Percentiles rank a stretch among this genome's conserved stretches.
These are phyloP conservation scores for Aphanomyces astaci DNA, from an alignment of 352 stramenopile species.

Conservation along the genomic window DNA sequence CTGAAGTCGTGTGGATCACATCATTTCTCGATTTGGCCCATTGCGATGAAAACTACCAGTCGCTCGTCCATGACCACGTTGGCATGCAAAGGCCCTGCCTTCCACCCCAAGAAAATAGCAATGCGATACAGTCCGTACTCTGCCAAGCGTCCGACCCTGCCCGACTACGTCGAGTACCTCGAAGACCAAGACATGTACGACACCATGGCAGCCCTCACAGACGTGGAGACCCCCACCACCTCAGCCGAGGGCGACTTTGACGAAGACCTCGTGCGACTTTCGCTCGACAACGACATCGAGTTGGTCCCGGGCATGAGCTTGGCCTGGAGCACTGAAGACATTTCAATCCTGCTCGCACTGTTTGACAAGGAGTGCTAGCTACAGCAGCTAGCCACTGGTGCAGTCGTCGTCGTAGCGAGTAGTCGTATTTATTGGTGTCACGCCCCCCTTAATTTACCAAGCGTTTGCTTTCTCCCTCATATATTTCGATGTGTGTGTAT, in stretches of 20 bases:
- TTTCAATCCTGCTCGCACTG: slow-evolving; percentile 18
- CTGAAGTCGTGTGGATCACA: no score
- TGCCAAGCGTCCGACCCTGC: slow-evolving; percentile 19
- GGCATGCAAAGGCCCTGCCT: background rate
- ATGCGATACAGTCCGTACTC: slow-evolving; percentile 15
- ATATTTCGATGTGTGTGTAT: background rate
- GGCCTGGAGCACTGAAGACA: slow-evolving; percentile 15
- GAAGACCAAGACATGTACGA: slow-evolving; percentile 15
- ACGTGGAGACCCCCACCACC: slow-evolving; percentile 12
- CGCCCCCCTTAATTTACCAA: background rate
- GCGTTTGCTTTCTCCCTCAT: background rate
- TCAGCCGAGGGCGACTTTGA: slow-evolving; percentile 4
- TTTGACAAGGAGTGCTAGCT: slow-evolving; percentile 10
- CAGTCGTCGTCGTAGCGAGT: background rate
- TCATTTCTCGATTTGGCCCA: slow-evolving; percentile 11
- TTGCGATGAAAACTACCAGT: background rate
- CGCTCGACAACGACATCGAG: slow-evolving; percentile 18
- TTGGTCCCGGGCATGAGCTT: slow-evolving; percentile 13
- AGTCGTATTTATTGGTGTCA: background rate
- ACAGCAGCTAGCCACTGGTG: no score
- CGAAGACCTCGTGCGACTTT: slow-evolving; percentile 19
- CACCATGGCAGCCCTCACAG: slow-evolving; percentile 2
- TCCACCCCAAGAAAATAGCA: background rate
- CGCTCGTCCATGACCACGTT: background rate
- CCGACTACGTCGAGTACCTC: slow-evolving; percentile 17